These are phyloP conservation scores for Moesziomyces antarcticus DNA, from an alignment of 1,284 basidiomycete genomes.

Conservation along the genomic window DNA sequence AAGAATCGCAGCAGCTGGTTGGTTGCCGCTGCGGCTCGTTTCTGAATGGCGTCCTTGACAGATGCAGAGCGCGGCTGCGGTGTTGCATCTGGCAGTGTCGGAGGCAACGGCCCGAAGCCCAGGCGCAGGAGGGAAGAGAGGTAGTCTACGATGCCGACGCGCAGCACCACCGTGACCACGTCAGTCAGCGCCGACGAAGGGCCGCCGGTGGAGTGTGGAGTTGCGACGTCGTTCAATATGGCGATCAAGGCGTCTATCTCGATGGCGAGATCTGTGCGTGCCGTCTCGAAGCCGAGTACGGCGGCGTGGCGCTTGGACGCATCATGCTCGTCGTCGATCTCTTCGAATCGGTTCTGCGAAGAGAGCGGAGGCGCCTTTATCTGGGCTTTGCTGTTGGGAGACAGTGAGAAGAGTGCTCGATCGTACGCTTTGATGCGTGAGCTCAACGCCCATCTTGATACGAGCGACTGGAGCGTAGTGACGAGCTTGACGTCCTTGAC, in stretches of 20 bases:
- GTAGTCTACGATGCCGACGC: conserved; percentile 41
- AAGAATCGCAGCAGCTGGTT: conserved; percentile 31
- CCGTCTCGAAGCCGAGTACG: conserved; percentile 12
- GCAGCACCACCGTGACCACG: conserved; percentile 35
- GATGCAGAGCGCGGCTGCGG: background rate
- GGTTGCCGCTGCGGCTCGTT: conserved; percentile 27
- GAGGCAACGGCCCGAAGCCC: conserved; percentile 28
- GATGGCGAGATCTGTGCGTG: conserved; percentile 16
- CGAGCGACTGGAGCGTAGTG: conserved; percentile 36
- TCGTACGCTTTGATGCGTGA: conserved; percentile 35
- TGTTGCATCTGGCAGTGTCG: background rate
- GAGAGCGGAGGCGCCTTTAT: conserved; percentile 14
- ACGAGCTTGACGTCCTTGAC: conserved; percentile 43
- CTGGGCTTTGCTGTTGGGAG: conserved; percentile 18
- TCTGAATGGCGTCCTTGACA: conserved; percentile 22
- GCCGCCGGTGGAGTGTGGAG: background rate
- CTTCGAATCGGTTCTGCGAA: conserved; percentile 35
- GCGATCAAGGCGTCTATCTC: conserved; percentile 10
- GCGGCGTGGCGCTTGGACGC: conserved; percentile 6
- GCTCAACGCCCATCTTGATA: conserved; percentile 33
- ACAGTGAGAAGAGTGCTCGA: conserved; percentile 11
- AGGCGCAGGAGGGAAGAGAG: conserved; percentile 37
- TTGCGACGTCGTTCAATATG: conserved; percentile 9
- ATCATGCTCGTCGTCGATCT: conserved; percentile 35
- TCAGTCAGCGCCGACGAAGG: conserved; percentile 19